Evolutionary conservation across 129 eudicot genomes (phyloP).

Genomic region (Daucus carota): DH1_v3.0 NC_030387.2:14445501-14446000

Average conservation of each 20-base stretch:
- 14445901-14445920: too few relatives aligned
- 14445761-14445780: constrained; percentile 46
- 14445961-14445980: constrained; percentile 88
- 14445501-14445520: background rate
- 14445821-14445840: constrained; percentile 92
- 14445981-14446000: constrained; percentile 88
- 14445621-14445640: constrained; percentile 85
- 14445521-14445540: background rate
- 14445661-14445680: constrained; percentile 72
- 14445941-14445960: constrained; percentile 4
- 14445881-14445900: background rate
- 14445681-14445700: constrained; percentile 9
- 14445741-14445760: background rate
- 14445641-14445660: constrained; percentile 89
- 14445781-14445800: constrained; percentile 81
- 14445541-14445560: background rate
- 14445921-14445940: background rate
- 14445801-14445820: constrained; percentile 77
- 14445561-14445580: background rate
- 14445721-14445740: background rate
- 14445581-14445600: constrained; percentile 67
- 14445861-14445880: constrained; percentile 31
- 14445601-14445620: constrained; percentile 74
- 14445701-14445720: background rate
- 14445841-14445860: constrained; percentile 96